phyloP scores from a whole-genome alignment of 1,284 basidiomycete species.

The Rugosomyces carneus region DNA sequence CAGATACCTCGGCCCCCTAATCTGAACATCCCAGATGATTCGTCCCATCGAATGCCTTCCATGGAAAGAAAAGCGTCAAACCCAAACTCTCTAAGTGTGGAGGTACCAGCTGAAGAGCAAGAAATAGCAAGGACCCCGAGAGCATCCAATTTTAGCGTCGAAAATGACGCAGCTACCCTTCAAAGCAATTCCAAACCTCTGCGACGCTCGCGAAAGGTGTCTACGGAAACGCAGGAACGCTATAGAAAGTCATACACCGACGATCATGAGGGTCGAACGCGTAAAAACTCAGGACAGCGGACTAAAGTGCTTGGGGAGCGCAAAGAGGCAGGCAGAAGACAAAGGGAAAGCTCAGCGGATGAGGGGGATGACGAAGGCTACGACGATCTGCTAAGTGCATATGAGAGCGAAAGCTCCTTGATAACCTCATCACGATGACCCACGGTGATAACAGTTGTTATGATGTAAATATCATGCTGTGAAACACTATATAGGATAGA shows the following conservation, averaged over 20 bases:
- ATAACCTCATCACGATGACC: conserved; percentile 13
- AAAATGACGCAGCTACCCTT: conserved; percentile 24
- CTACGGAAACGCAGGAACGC: conserved; percentile 28
- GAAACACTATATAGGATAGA: background rate
- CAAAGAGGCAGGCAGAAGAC: conserved; percentile 29
- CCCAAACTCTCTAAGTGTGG: conserved; percentile 42
- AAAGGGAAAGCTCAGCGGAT: conserved; percentile 56
- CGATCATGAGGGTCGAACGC: conserved; percentile 26
- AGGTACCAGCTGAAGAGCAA: conserved; percentile 45
- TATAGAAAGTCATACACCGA: conserved; percentile 42
- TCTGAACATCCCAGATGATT: conserved; percentile 37
- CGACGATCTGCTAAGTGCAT: conserved; percentile 69
- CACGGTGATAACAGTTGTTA: conserved; percentile 6
- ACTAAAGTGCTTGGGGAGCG: conserved; percentile 42
- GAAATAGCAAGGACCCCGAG: conserved; percentile 51
- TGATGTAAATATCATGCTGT: too few relatives aligned
- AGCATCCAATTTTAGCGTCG: conserved; percentile 40
- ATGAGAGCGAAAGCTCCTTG: conserved; percentile 58
- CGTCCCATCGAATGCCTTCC: conserved; percentile 15
- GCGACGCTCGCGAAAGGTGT: conserved; percentile 27
- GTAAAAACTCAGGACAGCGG: conserved; percentile 34
- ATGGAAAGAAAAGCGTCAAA: conserved; percentile 32
- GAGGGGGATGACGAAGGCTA: conserved; percentile 77
- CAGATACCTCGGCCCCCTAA: conserved; percentile 38
- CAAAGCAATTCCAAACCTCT: conserved; percentile 30